Conservation (phyloP, 1,139 yeast species). For the Geotrichum fermentans region DNA sequence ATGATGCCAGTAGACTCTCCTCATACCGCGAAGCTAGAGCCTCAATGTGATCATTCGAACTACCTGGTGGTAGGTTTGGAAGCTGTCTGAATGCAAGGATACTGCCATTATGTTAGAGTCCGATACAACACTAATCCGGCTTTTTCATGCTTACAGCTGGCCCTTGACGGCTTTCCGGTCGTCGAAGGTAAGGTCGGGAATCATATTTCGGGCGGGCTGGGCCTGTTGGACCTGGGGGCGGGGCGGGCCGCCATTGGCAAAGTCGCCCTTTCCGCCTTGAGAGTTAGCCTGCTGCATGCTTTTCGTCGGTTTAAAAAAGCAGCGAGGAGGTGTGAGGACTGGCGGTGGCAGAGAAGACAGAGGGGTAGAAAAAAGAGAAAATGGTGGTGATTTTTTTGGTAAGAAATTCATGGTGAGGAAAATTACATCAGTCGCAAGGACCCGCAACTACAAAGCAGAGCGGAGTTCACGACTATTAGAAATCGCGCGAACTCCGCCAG, state of each 20-base stretch:
- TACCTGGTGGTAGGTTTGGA: conserved; percentile 3
- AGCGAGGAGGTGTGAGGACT: background rate
- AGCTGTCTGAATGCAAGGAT: background rate
- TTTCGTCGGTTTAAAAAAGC: background rate
- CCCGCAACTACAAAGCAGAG: too few species aligned
- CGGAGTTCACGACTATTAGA: too few species aligned
- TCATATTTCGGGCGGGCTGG: background rate
- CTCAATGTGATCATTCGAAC: background rate
- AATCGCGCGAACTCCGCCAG: too few species aligned
- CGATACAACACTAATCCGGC: background rate
- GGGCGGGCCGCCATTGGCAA: background rate
- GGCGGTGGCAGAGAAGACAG: background rate
- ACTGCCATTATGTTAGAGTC: background rate
- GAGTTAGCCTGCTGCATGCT: background rate
- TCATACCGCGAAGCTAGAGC: conserved; percentile 5
- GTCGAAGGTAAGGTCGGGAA: conserved; percentile 2
- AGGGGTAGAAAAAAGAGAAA: background rate
- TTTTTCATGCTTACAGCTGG: conserved; percentile 7
- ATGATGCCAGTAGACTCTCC: background rate
- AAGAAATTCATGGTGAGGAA: too few species aligned
- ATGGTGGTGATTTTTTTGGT: too few species aligned
- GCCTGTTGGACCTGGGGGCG: conserved; percentile 4
- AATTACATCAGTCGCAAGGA: too few species aligned
- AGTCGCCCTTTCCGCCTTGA: background rate
- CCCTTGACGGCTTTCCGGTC: conserved; percentile 6